Evolutionary conservation across 371 early-diverging fungal genomes (phyloP).

Genomic region (Rhizopus arrhizus): DNA sequence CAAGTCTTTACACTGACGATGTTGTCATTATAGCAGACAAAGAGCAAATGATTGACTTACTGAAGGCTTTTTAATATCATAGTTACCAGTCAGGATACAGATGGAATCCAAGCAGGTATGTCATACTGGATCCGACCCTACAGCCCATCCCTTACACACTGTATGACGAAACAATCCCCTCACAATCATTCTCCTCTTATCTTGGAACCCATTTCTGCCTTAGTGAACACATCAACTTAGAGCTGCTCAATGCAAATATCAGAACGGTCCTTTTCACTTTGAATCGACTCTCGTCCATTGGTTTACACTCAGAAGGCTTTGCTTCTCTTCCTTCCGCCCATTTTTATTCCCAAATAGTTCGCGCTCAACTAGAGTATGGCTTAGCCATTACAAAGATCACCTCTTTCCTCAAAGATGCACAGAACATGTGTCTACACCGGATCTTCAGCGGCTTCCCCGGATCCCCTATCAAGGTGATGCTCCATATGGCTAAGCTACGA

Average conservation of each 20-base stretch:
- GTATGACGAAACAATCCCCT: no score
- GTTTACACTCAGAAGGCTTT: background rate
- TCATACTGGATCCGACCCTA: background rate
- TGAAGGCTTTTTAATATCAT: conserved; percentile 15
- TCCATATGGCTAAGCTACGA: conserved; percentile 12
- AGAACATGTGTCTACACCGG: conserved; percentile 11
- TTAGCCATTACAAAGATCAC: conserved; percentile 7
- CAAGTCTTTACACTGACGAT: no score
- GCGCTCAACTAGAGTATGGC: no score
- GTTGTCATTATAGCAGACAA: no score
- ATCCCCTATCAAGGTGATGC: conserved; percentile 9
- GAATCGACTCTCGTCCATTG: background rate
- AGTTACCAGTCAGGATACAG: conserved; percentile 18
- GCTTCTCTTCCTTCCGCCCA: background rate
- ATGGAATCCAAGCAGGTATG: conserved; percentile 29
- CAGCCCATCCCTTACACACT: no score
- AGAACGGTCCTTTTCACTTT: background rate
- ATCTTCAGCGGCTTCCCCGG: conserved; percentile 13
- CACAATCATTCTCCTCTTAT: no score
- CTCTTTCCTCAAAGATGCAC: conserved; percentile 5
- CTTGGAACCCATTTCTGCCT: no score
- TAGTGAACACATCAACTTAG: no score
- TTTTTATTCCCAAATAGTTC: conserved; percentile 15
- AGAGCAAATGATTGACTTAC: no score
- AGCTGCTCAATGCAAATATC: background rate